phyloP scores from a whole-genome alignment of 106 monocot species.

The Dioscorea alata region DNA sequence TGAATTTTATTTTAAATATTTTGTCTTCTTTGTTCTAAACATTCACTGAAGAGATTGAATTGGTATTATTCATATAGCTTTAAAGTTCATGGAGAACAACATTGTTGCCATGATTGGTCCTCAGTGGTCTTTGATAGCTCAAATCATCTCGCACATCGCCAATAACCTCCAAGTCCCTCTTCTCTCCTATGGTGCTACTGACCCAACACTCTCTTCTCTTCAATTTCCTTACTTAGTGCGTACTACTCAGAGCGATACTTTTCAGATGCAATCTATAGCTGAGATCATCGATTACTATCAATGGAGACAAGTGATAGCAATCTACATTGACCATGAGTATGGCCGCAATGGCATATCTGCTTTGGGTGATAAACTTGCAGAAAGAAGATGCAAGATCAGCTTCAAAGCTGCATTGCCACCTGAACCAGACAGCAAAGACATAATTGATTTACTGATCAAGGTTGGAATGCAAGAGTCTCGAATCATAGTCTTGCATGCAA shows the following conservation, averaged over 20 bases:
- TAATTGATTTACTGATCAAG: conserved; percentile 32
- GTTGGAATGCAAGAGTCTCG: conserved; percentile 44
- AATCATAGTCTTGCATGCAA: conserved; percentile 41
- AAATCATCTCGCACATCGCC: conserved; percentile 39
- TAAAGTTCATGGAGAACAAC: conserved; percentile 60
- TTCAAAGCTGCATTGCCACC: conserved; percentile 41
- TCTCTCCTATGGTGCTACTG: conserved; percentile 56
- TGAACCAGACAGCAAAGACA: conserved; percentile 17
- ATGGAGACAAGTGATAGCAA: conserved; percentile 53
- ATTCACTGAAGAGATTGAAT: too few species aligned
- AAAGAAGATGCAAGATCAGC: conserved; percentile 40
- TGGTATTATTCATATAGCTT: conserved; percentile 11
- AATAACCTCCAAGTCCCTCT: conserved; percentile 66
- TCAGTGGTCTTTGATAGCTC: conserved; percentile 60
- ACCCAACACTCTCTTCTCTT: conserved; percentile 54
- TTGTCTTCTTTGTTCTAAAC: too few species aligned
- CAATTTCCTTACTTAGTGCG: conserved; percentile 67
- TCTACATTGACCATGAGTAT: conserved; percentile 59
- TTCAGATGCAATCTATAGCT: conserved; percentile 59
- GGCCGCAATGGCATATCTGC: conserved; percentile 57
- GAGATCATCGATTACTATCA: conserved; percentile 49
- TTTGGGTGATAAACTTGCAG: conserved; percentile 44
- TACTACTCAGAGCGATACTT: conserved; percentile 45
- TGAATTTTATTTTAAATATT: too few species aligned
- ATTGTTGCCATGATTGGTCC: conserved; percentile 60